These are phyloP conservation scores for Lactifluus hygrophoroides DNA, from an alignment of 768 basidiomycete genomes.

Conservation along the genomic window DNA sequence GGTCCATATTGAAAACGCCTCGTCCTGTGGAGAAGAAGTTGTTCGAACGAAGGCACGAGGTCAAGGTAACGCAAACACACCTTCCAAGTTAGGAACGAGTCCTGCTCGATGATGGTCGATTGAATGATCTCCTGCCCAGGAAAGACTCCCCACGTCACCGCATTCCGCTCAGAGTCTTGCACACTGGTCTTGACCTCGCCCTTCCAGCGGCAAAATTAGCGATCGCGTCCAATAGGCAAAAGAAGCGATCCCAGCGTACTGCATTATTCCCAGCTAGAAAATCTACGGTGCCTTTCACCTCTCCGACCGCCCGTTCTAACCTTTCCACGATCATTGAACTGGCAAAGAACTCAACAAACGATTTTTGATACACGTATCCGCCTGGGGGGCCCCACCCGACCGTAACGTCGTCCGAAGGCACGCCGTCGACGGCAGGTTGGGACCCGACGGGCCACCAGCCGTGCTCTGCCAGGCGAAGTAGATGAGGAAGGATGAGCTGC, in stretches of 20 bases:
- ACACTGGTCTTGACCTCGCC: slow-evolving; percentile 79
- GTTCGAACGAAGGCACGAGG: background rate
- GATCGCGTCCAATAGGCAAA: background rate
- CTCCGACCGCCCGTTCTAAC: slow-evolving; percentile 51
- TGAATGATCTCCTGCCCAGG: slow-evolving; percentile 94
- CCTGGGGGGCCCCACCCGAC: slow-evolving; percentile 91
- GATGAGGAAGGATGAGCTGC: slow-evolving; percentile 62
- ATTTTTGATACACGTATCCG: slow-evolving; percentile 96
- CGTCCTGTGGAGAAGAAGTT: slow-evolving; percentile 57
- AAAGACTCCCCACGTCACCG: slow-evolving; percentile 98
- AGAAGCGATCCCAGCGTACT: too few species aligned
- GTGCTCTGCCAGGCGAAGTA: slow-evolving; percentile 64
- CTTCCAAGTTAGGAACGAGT: slow-evolving; percentile 97
- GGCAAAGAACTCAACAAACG: slow-evolving; percentile 95
- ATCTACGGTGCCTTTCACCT: slow-evolving; percentile 61
- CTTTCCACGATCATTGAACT: slow-evolving; percentile 46
- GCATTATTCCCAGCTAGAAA: slow-evolving; percentile 77
- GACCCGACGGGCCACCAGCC: slow-evolving; percentile 97
- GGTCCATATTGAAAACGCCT: slow-evolving; percentile 92
- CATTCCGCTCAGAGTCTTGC: slow-evolving; percentile 70
- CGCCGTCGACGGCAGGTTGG: slow-evolving; percentile 88
- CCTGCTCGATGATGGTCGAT: slow-evolving; percentile 91
- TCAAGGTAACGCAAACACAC: slow-evolving; percentile 34
- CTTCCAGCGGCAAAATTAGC: slow-evolving; percentile 29
- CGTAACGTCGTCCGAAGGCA: slow-evolving; percentile 58